Evolutionary conservation across 108 stramenopile species (phyloP).

Genomic region (Thalassiosira profunda): DNA sequence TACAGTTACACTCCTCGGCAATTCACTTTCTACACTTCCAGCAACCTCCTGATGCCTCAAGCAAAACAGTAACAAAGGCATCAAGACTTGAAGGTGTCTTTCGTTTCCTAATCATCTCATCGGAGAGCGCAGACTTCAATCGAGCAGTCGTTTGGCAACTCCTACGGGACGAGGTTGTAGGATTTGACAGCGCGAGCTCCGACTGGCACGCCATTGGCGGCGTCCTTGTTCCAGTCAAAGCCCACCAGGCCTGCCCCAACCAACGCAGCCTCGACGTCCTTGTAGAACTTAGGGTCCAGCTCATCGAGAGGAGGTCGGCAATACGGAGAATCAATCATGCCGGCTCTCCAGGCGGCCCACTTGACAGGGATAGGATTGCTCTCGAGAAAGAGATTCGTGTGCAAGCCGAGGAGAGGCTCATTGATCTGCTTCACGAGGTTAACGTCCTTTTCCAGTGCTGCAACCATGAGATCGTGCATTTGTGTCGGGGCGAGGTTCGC

Average conservation of each 20-base stretch:
- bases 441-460: slow-evolving; percentile 59
- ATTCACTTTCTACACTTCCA: too few relatives aligned
- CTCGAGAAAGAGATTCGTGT: slow-evolving; percentile 82
- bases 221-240: too few relatives aligned
- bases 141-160: too few relatives aligned
- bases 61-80: too few relatives aligned
- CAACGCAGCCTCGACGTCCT: slow-evolving; percentile 59
- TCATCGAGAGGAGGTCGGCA: slow-evolving; percentile 73
- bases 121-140: too few relatives aligned
- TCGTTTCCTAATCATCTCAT: too few relatives aligned
- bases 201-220: too few relatives aligned
- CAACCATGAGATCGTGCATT: slow-evolving; percentile 72
- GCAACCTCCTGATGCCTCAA: too few relatives aligned
- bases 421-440: slow-evolving; percentile 64
- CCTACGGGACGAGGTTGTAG: too few relatives aligned
- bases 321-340: slow-evolving; percentile 51
- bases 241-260: slow-evolving; percentile 44
- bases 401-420: slow-evolving; percentile 56
- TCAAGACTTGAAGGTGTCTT: too few relatives aligned
- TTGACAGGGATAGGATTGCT: slow-evolving; percentile 91
- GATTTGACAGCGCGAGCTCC: too few relatives aligned
- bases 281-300: slow-evolving; percentile 59
- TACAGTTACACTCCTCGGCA: not conserved
- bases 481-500: slow-evolving; percentile 80
- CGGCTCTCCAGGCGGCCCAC: slow-evolving; percentile 65